Evolutionary conservation across 23 red algal species (phyloP).

Genomic region (Agarophyton chilense): DNA sequence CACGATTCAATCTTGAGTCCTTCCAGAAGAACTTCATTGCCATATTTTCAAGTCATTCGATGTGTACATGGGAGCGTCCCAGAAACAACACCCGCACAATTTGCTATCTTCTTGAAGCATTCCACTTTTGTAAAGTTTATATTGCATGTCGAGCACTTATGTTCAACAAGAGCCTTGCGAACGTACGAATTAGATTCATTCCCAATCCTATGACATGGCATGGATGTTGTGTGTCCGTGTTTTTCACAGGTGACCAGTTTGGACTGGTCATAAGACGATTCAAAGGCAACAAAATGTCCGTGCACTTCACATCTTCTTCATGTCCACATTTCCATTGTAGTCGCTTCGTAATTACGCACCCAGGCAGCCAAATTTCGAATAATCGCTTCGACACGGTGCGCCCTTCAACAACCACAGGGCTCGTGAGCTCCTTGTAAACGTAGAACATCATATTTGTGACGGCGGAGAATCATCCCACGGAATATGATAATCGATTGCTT

Average conservation of each 20-base stretch:
- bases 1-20: not conserved
- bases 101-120: slow-evolving; percentile 17
- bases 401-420: slow-evolving; percentile 38
- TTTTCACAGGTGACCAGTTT: not conserved
- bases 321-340: slow-evolving; percentile 39
- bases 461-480: slow-evolving; percentile 34
- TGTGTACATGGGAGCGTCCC: slow-evolving; percentile 19
- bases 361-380: not conserved
- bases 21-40: slow-evolving; percentile 13
- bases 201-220: slow-evolving; percentile 16
- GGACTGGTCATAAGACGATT: slow-evolving; percentile 8
- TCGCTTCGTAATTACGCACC: not conserved
- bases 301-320: slow-evolving; percentile 49
- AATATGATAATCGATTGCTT: not conserved
- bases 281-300: slow-evolving; percentile 17
- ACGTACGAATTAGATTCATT: not conserved
- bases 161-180: slow-evolving; percentile 19
- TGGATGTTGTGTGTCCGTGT: not conserved
- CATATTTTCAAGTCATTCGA: slow-evolving; percentile 23
- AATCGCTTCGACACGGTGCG: not conserved
- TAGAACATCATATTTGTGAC: not conserved
- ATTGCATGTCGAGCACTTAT: slow-evolving; percentile 28
- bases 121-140: slow-evolving; percentile 22
- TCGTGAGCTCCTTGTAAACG: not conserved
- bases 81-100: not conserved